Evolutionary conservation across 2,329 filamentous ascomycete species (phyloP).

Genomic region (Drechslerella dactyloides): DNA sequence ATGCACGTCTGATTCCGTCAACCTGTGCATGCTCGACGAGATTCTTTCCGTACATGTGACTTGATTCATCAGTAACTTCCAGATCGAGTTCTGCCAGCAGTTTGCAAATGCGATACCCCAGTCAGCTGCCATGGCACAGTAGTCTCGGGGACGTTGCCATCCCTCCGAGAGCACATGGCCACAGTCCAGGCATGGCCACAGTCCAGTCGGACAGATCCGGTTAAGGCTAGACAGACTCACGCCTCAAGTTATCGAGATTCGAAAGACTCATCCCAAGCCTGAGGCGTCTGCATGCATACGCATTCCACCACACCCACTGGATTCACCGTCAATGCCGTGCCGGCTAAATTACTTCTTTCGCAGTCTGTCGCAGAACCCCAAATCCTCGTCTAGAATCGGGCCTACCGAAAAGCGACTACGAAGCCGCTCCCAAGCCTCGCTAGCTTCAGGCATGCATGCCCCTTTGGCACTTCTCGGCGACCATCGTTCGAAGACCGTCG

Average conservation of each 20-base stretch:
- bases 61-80: no score
- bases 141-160: background rate
- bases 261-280: background rate
- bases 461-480: no score
- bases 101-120: no score
- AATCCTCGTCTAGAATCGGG: background rate
- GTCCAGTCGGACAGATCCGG: background rate
- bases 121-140: no score
- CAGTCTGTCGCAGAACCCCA: background rate
- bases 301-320: background rate
- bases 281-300: background rate
- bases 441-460: background rate
- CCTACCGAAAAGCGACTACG: background rate
- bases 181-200: no score
- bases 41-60: no score
- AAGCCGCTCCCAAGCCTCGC: no score
- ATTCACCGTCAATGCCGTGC: background rate
- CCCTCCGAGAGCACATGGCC: slow-evolving; percentile 11
- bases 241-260: background rate
- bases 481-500: no score
- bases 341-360: background rate
- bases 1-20: no score
- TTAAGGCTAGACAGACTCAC: background rate
- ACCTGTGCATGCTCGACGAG: no score
- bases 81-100: no score